phyloP scores from a whole-genome alignment of 129 eudicot genomes.

The Ambrosia trifida region DNA sequence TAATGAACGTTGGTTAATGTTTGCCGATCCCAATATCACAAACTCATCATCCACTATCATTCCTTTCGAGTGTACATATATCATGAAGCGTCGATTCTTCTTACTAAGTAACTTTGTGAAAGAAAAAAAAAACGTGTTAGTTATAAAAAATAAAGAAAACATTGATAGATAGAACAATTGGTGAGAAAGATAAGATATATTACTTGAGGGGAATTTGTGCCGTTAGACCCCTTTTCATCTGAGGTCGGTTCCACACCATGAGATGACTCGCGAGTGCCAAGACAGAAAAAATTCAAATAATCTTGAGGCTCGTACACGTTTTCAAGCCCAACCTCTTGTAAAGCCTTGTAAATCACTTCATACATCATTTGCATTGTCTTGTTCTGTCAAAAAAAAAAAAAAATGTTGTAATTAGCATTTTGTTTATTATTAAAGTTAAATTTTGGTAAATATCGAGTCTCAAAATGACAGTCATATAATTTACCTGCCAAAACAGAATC shows the following conservation, averaged over 20 bases:
- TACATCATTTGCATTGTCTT: conserved; percentile 99
- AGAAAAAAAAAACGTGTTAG: background rate
- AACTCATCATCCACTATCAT: conserved; percentile 93
- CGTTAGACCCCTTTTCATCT: conserved; percentile 30
- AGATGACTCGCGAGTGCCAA: conserved; percentile 76
- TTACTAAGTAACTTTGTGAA: conserved; percentile 47
- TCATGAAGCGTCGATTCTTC: conserved; percentile 81
- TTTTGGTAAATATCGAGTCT: background rate
- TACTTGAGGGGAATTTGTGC: conserved; percentile 64
- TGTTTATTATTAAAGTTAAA: background rate
- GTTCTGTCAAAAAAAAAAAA: conserved; percentile 46
- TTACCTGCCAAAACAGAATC: conserved; percentile 98
- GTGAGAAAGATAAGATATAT: background rate
- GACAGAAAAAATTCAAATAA: conserved; percentile 81
- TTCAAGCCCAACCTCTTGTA: conserved; percentile 74
- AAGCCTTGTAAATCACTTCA: conserved; percentile 72
- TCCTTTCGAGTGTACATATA: conserved; percentile 92
- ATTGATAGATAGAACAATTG: background rate
- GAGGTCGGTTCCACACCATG: conserved; percentile 27
- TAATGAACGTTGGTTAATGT: conserved; percentile 89
- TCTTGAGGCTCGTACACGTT: conserved; percentile 75
- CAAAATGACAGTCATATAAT: background rate
- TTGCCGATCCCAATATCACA: conserved; percentile 88
- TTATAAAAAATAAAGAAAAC: conserved; percentile 8
- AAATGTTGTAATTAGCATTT: background rate